phyloP scores from a whole-genome alignment of 2,329 filamentous ascomycete species.

The Fusarium verticillioides region DNA sequence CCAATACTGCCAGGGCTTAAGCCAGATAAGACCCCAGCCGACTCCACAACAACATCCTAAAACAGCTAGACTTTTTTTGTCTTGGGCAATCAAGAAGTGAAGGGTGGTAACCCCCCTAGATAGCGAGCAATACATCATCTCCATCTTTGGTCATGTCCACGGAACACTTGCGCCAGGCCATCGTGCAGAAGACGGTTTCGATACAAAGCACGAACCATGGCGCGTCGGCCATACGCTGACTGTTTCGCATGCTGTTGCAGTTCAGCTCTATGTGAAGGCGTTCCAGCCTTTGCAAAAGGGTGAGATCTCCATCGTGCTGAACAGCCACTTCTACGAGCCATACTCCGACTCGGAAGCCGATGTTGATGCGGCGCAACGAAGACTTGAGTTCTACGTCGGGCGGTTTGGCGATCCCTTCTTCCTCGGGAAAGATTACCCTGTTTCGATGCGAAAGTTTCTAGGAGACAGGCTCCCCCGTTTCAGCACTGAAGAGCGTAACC shows the following conservation, averaged over 20 bases:
- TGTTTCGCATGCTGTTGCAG: not conserved
- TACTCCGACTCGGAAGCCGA: not conserved
- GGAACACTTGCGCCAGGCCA: conserved; percentile 34
- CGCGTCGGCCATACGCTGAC: not conserved
- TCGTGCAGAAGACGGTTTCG: not conserved
- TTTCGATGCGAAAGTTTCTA: not conserved
- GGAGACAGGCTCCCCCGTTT: not conserved
- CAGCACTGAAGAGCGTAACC: not conserved
- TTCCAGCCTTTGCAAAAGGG: not conserved
- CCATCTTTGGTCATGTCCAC: conserved; percentile 39
- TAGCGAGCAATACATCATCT: conserved; percentile 44
- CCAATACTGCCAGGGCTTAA: too few species aligned
- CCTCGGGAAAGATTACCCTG: not conserved
- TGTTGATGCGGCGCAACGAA: not conserved
- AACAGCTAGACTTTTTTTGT: too few species aligned
- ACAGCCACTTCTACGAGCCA: conserved; percentile 6
- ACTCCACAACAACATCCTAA: too few species aligned
- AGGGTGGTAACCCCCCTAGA: too few species aligned
- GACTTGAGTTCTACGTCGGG: not conserved
- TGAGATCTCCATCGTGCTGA: not conserved
- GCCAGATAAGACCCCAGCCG: too few species aligned
- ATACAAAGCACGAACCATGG: not conserved
- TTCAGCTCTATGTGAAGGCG: not conserved
- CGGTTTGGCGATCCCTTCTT: conserved; percentile 1
- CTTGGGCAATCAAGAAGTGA: too few species aligned